These are phyloP conservation scores for Triangularia verruculosa DNA, from an alignment of 2,329 filamentous ascomycete species.

Conservation along the genomic window DNA sequence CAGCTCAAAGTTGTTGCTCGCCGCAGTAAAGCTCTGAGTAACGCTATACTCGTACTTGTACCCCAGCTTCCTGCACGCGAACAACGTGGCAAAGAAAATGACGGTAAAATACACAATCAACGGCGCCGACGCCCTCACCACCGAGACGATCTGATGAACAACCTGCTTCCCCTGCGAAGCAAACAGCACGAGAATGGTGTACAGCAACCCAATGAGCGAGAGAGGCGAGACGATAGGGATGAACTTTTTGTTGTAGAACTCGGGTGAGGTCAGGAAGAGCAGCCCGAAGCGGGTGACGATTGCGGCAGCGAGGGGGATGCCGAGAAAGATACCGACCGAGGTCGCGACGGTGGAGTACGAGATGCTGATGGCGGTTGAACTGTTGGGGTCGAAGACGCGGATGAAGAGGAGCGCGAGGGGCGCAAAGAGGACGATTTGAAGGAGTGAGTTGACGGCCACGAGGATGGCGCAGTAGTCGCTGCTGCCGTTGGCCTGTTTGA, in stretches of 20 bases:
- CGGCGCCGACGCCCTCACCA: constrained; percentile 76
- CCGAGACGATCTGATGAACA: constrained; percentile 78
- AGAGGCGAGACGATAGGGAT: constrained; percentile 67
- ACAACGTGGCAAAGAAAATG: constrained; percentile 70
- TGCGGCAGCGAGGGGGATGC: constrained; percentile 77
- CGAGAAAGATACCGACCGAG: constrained; percentile 80
- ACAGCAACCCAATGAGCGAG: constrained; percentile 79
- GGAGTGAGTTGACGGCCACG: constrained; percentile 70
- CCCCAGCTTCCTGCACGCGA: constrained; percentile 59
- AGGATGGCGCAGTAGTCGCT: constrained; percentile 50
- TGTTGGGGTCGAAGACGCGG: constrained; percentile 61
- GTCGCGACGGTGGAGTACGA: constrained; percentile 69
- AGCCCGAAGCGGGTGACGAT: constrained; percentile 69
- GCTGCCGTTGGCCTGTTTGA: constrained; percentile 79
- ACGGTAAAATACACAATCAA: constrained; percentile 76
- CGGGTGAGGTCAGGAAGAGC: constrained; percentile 49
- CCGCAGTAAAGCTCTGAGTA: constrained; percentile 77
- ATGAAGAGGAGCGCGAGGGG: constrained; percentile 70
- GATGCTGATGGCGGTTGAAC: constrained; percentile 48
- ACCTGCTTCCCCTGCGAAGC: constrained; percentile 75
- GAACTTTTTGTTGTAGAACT: constrained; percentile 67
- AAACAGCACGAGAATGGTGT: constrained; percentile 84
- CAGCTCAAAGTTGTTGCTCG: constrained; percentile 91
- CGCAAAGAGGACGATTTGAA: constrained; percentile 72
- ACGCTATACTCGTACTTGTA: constrained; percentile 42